Evolutionary conservation across 176 grass and related monocot species (phyloP).

Genomic region (Ananas comosus): DNA sequence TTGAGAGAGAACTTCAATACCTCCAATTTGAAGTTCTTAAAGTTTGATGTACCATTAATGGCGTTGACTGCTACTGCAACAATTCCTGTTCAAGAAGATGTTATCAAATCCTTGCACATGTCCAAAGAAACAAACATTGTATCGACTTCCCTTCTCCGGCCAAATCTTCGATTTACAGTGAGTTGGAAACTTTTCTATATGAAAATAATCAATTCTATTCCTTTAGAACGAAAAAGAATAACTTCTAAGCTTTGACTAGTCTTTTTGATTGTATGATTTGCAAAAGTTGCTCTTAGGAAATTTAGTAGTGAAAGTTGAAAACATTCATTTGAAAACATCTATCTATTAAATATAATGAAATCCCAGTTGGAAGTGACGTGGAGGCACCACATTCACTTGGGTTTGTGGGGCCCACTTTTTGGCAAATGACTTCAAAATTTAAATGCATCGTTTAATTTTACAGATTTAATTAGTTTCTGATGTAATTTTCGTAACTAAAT

Average conservation of each 20-base stretch:
- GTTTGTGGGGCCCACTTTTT: no score
- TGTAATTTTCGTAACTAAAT: no score
- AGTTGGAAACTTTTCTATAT: slow-evolving; percentile 18
- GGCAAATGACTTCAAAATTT: no score
- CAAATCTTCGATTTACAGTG: slow-evolving; percentile 80
- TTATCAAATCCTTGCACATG: slow-evolving; percentile 81
- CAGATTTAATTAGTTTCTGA: no score
- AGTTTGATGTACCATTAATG: slow-evolving; percentile 86
- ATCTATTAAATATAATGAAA: no score
- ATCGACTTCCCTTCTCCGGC: slow-evolving; percentile 82
- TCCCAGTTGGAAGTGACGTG: no score
- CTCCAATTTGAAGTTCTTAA: slow-evolving; percentile 51
- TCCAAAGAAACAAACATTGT: slow-evolving; percentile 38
- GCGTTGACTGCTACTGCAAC: slow-evolving; percentile 93
- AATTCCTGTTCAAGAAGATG: slow-evolving; percentile 72
- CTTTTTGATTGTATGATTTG: not conserved
- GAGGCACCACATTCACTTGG: no score
- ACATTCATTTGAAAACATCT: no score
- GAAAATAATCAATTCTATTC: not conserved
- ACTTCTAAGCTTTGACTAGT: not conserved
- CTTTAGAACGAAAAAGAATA: not conserved
- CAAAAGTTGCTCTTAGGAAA: not conserved
- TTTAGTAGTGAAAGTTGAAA: not conserved
- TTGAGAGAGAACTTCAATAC: slow-evolving; percentile 78
- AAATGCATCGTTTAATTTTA: no score